Evolutionary conservation across 805 yeast genomes (phyloP).

Genomic region (Zygosaccharomyces pseudorouxii): DNA sequence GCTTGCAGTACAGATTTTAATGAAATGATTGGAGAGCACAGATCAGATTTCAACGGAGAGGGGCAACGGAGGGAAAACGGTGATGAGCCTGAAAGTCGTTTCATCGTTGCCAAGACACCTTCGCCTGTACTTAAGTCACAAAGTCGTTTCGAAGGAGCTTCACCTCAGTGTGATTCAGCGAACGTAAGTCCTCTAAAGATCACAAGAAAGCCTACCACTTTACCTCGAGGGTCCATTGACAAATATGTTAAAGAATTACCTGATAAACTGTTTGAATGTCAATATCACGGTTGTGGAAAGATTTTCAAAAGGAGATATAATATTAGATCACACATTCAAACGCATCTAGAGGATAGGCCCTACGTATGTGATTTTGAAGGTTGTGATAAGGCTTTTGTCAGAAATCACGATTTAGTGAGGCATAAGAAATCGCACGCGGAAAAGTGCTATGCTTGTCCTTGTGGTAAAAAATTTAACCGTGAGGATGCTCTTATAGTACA

Average conservation of each 20-base stretch:
- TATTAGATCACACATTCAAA: slow-evolving; percentile 91
- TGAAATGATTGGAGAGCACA: not conserved
- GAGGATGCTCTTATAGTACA: slow-evolving; percentile 86
- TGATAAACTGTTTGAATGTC: slow-evolving; percentile 68
- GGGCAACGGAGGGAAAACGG: slow-evolving; percentile 4
- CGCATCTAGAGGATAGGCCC: slow-evolving; percentile 93
- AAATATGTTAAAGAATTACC: slow-evolving; percentile 78
- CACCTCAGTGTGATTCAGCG: slow-evolving; percentile 19
- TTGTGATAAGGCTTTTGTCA: slow-evolving; percentile 83
- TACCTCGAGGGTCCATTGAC: slow-evolving; percentile 89
- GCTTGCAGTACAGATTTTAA: slow-evolving; percentile 9
- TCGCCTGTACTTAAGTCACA: slow-evolving; percentile 44
- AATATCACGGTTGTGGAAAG: slow-evolving; percentile 74
- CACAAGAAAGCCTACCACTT: slow-evolving; percentile 32
- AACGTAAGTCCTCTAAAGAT: slow-evolving; percentile 25
- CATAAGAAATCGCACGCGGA: slow-evolving; percentile 84
- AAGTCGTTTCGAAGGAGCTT: slow-evolving; percentile 27
- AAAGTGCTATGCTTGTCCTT: slow-evolving; percentile 69
- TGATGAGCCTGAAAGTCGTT: slow-evolving; percentile 35
- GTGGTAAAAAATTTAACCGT: slow-evolving; percentile 91
- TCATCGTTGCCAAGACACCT: slow-evolving; percentile 37
- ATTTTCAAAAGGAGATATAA: slow-evolving; percentile 84
- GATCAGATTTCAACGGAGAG: slow-evolving; percentile 2
- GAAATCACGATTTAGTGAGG: slow-evolving; percentile 91
- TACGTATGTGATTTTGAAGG: slow-evolving; percentile 59